Evolutionary conservation across 352 stramenopile species (phyloP).

Genomic region (Pythium folliculosum): DNA sequence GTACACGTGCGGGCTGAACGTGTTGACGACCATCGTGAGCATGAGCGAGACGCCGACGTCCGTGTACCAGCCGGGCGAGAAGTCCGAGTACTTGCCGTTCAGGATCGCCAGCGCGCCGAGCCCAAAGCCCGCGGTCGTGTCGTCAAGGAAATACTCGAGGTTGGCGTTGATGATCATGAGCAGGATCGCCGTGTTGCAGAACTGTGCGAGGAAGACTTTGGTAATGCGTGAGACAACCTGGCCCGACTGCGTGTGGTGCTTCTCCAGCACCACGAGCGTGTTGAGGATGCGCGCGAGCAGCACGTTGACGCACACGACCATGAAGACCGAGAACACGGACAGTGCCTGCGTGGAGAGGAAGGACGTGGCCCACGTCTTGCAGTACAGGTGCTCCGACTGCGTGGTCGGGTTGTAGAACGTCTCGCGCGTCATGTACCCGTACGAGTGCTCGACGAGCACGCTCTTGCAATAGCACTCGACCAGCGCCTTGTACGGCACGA

Average conservation of each 20-base stretch:
- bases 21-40: slow-evolving; percentile 85
- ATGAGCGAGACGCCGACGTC: slow-evolving; percentile 81
- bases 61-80: slow-evolving; percentile 74
- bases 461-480: slow-evolving; percentile 84
- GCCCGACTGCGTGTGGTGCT: slow-evolving; percentile 77
- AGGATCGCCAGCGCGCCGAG: slow-evolving; percentile 51
- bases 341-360: slow-evolving; percentile 72
- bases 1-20: slow-evolving; percentile 66
- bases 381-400: slow-evolving; percentile 46
- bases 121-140: slow-evolving; percentile 26
- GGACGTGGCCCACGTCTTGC: slow-evolving; percentile 66
- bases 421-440: slow-evolving; percentile 62
- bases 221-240: slow-evolving; percentile 70
- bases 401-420: slow-evolving; percentile 50
- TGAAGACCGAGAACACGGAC: slow-evolving; percentile 61
- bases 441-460: slow-evolving; percentile 53
- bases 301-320: slow-evolving; percentile 73
- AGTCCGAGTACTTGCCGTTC: slow-evolving; percentile 78
- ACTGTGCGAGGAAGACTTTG: slow-evolving; percentile 80
- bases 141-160: slow-evolving; percentile 59
- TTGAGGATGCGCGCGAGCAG: slow-evolving; percentile 67
- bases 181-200: slow-evolving; percentile 81
- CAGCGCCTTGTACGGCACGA: slow-evolving; percentile 71
- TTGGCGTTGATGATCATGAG: slow-evolving; percentile 85
- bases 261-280: slow-evolving; percentile 69